A percentile compares a stretch with the other conserved stretches of the same genome.
Conservation (phyloP, 352 stramenopile genomes). For the Phytophthora palmivora region DNA sequence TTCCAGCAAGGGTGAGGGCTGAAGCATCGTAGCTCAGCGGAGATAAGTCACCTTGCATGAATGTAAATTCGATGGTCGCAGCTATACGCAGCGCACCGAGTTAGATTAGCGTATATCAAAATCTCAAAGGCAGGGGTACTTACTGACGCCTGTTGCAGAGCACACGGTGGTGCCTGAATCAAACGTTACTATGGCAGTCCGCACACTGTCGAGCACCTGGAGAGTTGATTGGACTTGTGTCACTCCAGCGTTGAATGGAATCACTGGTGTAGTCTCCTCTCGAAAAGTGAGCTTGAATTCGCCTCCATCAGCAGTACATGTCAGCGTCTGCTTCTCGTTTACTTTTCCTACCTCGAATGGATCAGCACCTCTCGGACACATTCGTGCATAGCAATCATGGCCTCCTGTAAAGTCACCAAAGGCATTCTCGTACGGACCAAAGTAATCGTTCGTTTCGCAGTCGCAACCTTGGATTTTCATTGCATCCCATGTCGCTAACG, state of each 20-base stretch:
- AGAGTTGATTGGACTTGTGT: constrained; percentile 58
- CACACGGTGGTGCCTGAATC: constrained; percentile 46
- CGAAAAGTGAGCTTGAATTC: constrained; percentile 80
- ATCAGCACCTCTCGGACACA: constrained; percentile 91
- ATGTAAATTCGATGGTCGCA: constrained; percentile 73
- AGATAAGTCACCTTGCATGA: constrained; percentile 69
- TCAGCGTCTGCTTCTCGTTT: constrained; percentile 76
- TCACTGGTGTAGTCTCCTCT: constrained; percentile 59
- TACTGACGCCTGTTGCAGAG: constrained; percentile 47
- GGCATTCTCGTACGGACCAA: constrained; percentile 67
- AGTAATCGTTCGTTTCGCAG: constrained; percentile 67
- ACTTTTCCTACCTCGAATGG: constrained; percentile 71
- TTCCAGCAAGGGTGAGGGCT: constrained; percentile 48
- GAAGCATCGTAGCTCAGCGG: constrained; percentile 43
- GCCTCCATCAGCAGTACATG: constrained; percentile 58
- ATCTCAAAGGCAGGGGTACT: constrained; percentile 5
- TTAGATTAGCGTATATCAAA: neutral
- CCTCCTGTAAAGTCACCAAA: constrained; percentile 55
- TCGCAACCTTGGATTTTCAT: constrained; percentile 88
- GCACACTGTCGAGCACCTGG: constrained; percentile 61
- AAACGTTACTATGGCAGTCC: constrained; percentile 65
- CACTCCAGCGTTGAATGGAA: constrained; percentile 52
- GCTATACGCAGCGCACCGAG: constrained; percentile 25
- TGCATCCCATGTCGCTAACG: constrained; percentile 78
- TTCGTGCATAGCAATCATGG: constrained; percentile 79